A percentile compares a stretch with the other conserved stretches of the same genome.
Evolutionary conservation across 192 early-diverging fungal species (phyloP).

Genomic region (Cetraspora pellucida): DNA sequence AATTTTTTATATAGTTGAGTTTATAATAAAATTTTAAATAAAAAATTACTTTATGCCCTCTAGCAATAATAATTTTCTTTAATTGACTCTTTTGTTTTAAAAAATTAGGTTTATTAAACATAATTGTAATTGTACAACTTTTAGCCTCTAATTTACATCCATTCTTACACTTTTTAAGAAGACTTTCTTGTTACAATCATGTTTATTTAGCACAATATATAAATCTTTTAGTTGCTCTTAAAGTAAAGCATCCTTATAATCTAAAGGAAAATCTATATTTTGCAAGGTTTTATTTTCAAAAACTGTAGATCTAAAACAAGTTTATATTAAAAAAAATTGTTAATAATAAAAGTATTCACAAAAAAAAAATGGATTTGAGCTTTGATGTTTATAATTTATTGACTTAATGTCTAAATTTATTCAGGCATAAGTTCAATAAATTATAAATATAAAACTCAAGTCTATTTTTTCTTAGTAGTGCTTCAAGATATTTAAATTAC

Average conservation of each 20-base stretch:
- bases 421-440: too few species aligned
- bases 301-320: background rate
- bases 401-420: too few species aligned
- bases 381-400: too few species aligned
- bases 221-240: background rate
- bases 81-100: conserved; percentile 29
- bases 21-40: conserved; percentile 42
- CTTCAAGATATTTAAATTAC: conserved; percentile 8
- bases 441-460: too few species aligned
- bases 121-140: conserved; percentile 33
- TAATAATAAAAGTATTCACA: too few species aligned
- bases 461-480: too few species aligned
- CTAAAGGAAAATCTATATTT: background rate
- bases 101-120: conserved; percentile 37
- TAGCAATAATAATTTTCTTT: conserved; percentile 24
- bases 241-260: conserved; percentile 23
- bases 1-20: conserved; percentile 40
- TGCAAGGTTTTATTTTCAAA: background rate
- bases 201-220: background rate
- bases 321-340: too few species aligned
- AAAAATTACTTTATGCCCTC: conserved; percentile 29
- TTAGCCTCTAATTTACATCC: background rate
- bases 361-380: too few species aligned
- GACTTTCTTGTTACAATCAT: background rate
- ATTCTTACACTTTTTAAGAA: background rate